These are phyloP conservation scores for Orychophragmus violaceus DNA, from an alignment of 345 rosid genomes.

Conservation along the genomic window DNA sequence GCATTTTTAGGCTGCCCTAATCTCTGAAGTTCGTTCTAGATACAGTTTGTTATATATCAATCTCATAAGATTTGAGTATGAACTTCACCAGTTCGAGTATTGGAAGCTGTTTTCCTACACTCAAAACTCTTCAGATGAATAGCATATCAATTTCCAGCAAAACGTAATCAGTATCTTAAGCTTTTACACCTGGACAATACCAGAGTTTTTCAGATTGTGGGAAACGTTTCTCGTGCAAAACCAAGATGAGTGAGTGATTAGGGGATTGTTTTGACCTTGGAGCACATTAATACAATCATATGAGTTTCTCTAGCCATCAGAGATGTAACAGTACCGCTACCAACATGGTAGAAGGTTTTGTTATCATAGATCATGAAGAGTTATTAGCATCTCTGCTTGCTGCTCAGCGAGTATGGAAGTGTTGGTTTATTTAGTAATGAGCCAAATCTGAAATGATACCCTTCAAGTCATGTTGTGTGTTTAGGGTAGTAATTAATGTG, in stretches of 20 bases:
- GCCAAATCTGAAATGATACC: background rate
- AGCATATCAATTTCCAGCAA: background rate
- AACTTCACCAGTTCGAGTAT: too few relatives aligned
- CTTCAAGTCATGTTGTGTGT: background rate
- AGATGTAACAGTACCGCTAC: background rate
- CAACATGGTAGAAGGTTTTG: background rate
- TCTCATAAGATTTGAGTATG: background rate
- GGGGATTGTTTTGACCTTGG: background rate
- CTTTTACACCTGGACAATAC: too few relatives aligned
- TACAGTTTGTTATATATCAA: background rate
- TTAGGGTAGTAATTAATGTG: conserved; percentile 9
- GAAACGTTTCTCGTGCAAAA: too few relatives aligned
- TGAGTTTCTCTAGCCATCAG: background rate
- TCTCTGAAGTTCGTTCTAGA: background rate
- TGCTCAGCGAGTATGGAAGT: background rate
- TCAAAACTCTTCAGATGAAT: too few relatives aligned
- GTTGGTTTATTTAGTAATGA: background rate
- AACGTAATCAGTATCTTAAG: background rate
- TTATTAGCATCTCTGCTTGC: background rate
- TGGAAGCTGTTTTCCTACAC: background rate
- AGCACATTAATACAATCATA: background rate
- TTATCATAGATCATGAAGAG: background rate
- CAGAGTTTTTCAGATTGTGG: background rate
- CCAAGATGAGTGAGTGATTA: too few relatives aligned
- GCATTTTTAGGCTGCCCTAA: too few relatives aligned